phyloP scores from a whole-genome alignment of 768 basidiomycete species.

The Amanita rubescens region DNA sequence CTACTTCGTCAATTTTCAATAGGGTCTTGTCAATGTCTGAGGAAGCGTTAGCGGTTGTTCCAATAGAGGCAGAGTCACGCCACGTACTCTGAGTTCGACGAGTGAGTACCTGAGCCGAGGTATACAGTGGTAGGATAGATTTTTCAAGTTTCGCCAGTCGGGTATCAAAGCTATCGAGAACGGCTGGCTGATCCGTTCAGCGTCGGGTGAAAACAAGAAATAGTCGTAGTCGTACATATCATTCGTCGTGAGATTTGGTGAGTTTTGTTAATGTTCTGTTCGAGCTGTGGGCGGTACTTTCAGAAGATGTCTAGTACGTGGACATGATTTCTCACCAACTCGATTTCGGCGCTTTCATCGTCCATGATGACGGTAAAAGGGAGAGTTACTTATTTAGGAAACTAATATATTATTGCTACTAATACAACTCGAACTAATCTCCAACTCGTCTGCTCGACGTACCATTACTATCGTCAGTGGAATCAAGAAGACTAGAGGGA shows the following conservation, averaged over 20 bases:
- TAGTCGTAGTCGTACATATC: constrained; percentile 50
- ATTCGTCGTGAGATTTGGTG: constrained; percentile 79
- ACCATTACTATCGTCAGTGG: not conserved
- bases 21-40: too few relatives aligned
- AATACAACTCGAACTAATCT: too few relatives aligned
- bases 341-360: constrained; percentile 70
- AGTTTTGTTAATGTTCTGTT: constrained; percentile 85
- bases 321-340: constrained; percentile 38
- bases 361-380: constrained; percentile 33
- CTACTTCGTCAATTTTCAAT: too few relatives aligned
- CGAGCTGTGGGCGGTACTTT: constrained; percentile 40
- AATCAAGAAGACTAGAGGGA: constrained; percentile 5
- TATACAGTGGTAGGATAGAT: constrained; percentile 77
- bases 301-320: not conserved
- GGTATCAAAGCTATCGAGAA: constrained; percentile 78
- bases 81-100: constrained; percentile 65
- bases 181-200: too few relatives aligned
- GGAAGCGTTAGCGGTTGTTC: too few relatives aligned
- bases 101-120: constrained; percentile 69
- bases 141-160: constrained; percentile 80
- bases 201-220: not conserved
- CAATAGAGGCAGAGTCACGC: too few relatives aligned
- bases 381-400: too few relatives aligned
- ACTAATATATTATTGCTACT: too few relatives aligned
- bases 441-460: not conserved